Base-by-base conservation (phyloP, 768 basidiomycete species). In the Mycena metata region DNA sequence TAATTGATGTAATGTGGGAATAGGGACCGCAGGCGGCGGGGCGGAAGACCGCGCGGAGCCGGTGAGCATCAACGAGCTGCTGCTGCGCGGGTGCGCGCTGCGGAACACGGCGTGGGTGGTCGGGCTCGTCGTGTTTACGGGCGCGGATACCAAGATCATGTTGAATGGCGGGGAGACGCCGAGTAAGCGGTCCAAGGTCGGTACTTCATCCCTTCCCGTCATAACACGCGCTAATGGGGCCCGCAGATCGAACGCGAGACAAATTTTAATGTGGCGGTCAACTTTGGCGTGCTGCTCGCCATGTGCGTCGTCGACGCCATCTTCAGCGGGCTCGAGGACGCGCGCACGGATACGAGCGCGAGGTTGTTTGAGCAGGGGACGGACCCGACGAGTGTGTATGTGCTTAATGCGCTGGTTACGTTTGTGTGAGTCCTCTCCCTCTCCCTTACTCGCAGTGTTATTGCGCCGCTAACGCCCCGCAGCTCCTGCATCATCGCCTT, bases 191-290 rank as follows among this genome's bases (percentile, higher is more conserved):
- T 94, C 92, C 75, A 99, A 96, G 63, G 70, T 71, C 30, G 30
- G 30, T n/a, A n/a, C n/a, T n/a, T n/a, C n/a, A n/a, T n/a, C n/a
- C n/a, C n/a, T n/a, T n/a, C n/a, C n/a, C n/a, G n/a, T n/a, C n/a
- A n/a, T n/a, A n/a, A n/a, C n/a, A n/a, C n/a, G n/a, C n/a, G n/a
- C n/a, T n/a, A n/a, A n/a, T n/a, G n/a, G n/a, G n/a, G n/a, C n/a
- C n/a, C n/a, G n/a, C 24, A 71, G 85, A 98, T 99, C 76, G 96
- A 98, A 83, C 93, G 90, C 82, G 97, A 99, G 84, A 99, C 97
- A 11, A 99, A 97, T 79, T 97, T 96, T 85, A 99, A 98, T 76
- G 97, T 98, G 71, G 82, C 96, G 57, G 93, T 98, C 82, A 99
- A 98, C 79, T 98, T 98, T 76, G 80, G 86, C 47, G 79, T 98